A percentile compares a stretch with the other conserved stretches of the same genome.
Conservation (phyloP, 2,329 filamentous ascomycete species). For the Cryphonectria parasitica region DNA sequence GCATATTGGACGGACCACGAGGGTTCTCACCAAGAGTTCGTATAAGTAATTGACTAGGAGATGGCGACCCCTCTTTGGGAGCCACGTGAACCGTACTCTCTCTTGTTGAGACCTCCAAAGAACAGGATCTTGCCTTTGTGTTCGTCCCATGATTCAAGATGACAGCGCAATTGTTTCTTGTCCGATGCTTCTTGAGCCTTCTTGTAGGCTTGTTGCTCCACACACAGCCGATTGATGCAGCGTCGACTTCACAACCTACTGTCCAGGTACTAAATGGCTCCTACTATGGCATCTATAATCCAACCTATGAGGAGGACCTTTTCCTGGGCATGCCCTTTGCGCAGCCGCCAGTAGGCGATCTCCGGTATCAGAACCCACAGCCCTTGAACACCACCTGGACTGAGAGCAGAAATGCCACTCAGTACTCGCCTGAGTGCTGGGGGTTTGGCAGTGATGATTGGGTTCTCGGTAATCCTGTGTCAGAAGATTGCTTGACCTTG, state of each 20-base stretch:
- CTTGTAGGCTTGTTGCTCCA: not conserved
- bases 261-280: slow-evolving; percentile 38
- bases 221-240: not conserved
- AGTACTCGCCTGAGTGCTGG: slow-evolving; percentile 52
- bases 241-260: slow-evolving; percentile 1
- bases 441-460: slow-evolving; percentile 47
- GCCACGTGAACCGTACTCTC: not conserved
- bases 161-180: not conserved
- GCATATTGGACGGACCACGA: not conserved
- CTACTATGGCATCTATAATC: slow-evolving; percentile 40
- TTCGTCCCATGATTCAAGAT: not conserved
- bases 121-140: not conserved
- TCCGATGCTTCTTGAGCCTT: not conserved
- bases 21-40: not conserved
- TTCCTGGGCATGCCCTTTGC: slow-evolving; percentile 63
- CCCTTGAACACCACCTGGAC: slow-evolving; percentile 47
- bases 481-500: slow-evolving; percentile 65
- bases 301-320: slow-evolving; percentile 49
- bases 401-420: slow-evolving; percentile 45
- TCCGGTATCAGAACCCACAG: slow-evolving; percentile 41
- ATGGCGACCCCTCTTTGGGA: not conserved
- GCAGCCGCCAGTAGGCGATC: slow-evolving; percentile 40
- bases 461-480: slow-evolving; percentile 22
- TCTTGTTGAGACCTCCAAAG: not conserved
- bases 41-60: not conserved